Evolutionary conservation across 768 basidiomycete species (phyloP), one percentile per base, ranked within the genome.

Genomic region (Podaxis sp.): DNA sequence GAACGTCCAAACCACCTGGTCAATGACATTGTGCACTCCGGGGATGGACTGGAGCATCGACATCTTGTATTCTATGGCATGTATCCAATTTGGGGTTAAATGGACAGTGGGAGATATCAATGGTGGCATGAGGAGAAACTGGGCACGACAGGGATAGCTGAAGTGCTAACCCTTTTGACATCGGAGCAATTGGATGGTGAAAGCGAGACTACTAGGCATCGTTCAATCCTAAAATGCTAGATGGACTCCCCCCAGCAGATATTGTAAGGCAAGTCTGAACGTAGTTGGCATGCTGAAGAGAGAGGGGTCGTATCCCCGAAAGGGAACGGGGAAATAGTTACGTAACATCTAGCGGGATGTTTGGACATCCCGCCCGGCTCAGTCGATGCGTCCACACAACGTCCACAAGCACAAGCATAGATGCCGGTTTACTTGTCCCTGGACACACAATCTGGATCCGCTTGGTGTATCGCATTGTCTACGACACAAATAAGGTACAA

Each of bases 331-430:
- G 44, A 33, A 33, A 50, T 11, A 24, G 10, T 56, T 56, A 56
- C 41, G 56, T 56, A 56, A 56, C 4, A 28, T n/a, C 17, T 11
- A 40, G 37, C 24, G 52, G 38, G 38, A 24, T 56, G 40, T 36
- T 26, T 17, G 20, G 5, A 13, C 15, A 36, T 53, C 30, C 30
- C 40, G 56, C 7, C 33, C 8, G 10, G 33, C 33, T 33, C 33
- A 33, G 33, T 56, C 8, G 40, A 56, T 40, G 24, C 22, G 56
- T 46, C 24, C 26, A 13, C 56, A 56, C 56, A 17, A 56, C 56
- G 15, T 44, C 40, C 49, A 51, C 58, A 59, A 51, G 49, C 48
- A 22, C 48, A 59, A 40, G 37, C 48, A 52, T 8, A 26, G 49
- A 6, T 44, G 7, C 49, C 58, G 36, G 20, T 22, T 12, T 10